Base-by-base conservation (phyloP, 2,329 filamentous ascomycete species). In the Cladosporium phlei region DNA sequence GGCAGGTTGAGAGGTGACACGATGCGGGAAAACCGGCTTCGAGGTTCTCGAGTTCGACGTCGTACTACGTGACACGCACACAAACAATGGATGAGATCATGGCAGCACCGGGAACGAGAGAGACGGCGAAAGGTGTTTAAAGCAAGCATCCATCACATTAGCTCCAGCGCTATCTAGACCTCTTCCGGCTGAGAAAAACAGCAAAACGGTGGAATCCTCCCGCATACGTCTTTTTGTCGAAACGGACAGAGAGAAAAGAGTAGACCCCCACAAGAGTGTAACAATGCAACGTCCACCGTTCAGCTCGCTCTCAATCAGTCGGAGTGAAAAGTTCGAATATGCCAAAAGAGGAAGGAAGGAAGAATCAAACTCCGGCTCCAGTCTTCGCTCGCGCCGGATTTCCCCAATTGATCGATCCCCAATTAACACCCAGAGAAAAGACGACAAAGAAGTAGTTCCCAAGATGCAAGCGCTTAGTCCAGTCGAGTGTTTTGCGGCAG, bases 381-480 rank as follows among this genome's bases (percentile, higher is more conserved):
- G 4, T 29, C 19, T 14, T 17, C 29, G 17, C 25, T 11, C 37
- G n/a, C 37, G 22, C 37, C 37, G 30, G 19, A 22, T 38, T 22
- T 29, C 22, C 37, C 37, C n/a, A n/a, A n/a, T n/a, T n/a, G n/a
- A 24, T 38, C 9, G 10, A 11, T 29, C 20, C 37, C 37, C 37
- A 33, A 33, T 32, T 42, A 43, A 43, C 37, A 39, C 37, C 37
- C 11, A 14, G 11, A 24, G 17, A 25, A 19, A 34, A 34, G 22
- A 33, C 20, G 7, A 28, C n/a, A 39, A 19, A 33, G 20, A 19
- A 43, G 21, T 24, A 24, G 19, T 43, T 24, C 45, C 45, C 45
- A 47, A 47, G 24, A 47, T 47, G 45, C 45, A 47, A 47, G 38
- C 45, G 45, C 45, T 47, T 39, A 47, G 37, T 47, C 35, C 28